Evolutionary conservation across 1,284 basidiomycete genomes (phyloP).

Genomic region (Chiua sp.): DNA sequence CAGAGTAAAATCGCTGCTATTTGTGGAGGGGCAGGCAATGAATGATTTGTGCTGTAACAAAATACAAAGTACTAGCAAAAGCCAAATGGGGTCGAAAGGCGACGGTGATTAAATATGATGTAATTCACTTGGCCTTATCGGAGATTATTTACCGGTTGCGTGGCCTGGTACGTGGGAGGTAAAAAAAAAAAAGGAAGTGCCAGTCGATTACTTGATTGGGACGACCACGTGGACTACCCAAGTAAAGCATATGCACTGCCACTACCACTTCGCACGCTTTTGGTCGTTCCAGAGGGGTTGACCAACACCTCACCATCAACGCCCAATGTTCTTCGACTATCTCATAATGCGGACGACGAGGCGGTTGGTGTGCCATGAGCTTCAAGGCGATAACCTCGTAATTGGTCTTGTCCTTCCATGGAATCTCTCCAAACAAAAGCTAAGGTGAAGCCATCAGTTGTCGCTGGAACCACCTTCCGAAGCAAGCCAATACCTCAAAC

Average conservation of each 20-base stretch:
- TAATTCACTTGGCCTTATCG: too few relatives aligned
- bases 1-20: too few relatives aligned
- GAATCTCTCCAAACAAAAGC: not conserved
- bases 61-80: too few relatives aligned
- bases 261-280: not conserved
- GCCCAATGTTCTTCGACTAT: not conserved
- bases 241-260: not conserved
- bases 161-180: too few relatives aligned
- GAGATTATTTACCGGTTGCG: too few relatives aligned
- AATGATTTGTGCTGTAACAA: too few relatives aligned
- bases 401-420: constrained; percentile 6
- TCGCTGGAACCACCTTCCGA: not conserved
- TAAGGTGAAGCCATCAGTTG: not conserved
- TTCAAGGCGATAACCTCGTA: constrained; percentile 1
- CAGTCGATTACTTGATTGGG: too few relatives aligned
- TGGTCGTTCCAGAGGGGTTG: not conserved
- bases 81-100: too few relatives aligned
- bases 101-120: too few relatives aligned
- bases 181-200: too few relatives aligned
- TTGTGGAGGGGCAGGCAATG: too few relatives aligned
- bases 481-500: constrained; percentile 5
- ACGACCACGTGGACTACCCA: too few relatives aligned
- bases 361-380: not conserved
- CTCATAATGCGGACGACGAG: not conserved
- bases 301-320: constrained; percentile 7